Evolutionary conservation across 2,329 filamentous ascomycete species (phyloP).

Genomic region (Colletotrichum lentis): DNA sequence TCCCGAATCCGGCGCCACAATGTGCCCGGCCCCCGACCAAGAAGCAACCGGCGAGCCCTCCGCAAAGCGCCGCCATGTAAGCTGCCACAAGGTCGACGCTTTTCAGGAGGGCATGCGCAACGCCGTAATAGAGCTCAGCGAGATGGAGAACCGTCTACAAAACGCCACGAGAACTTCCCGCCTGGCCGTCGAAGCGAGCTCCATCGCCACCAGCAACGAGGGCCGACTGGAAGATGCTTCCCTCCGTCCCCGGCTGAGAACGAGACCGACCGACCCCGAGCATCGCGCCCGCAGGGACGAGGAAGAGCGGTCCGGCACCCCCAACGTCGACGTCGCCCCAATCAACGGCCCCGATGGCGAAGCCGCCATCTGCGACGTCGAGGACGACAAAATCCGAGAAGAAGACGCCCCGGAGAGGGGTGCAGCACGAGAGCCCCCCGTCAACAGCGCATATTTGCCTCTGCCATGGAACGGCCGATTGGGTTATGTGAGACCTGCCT

Average conservation of each 20-base stretch:
- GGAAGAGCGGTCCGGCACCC: conserved; percentile 27
- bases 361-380: conserved; percentile 39
- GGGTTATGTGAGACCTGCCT: conserved; percentile 73
- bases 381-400: conserved; percentile 24
- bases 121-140: conserved; percentile 55
- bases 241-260: background rate
- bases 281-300: conserved; percentile 19
- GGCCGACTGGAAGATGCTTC: background rate
- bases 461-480: conserved; percentile 89
- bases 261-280: conserved; percentile 15
- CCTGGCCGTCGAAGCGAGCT: conserved; percentile 55
- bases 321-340: conserved; percentile 39
- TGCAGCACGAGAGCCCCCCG: conserved; percentile 69
- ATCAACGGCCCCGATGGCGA: conserved; percentile 41
- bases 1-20: conserved; percentile 23
- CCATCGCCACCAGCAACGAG: conserved; percentile 38
- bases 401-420: conserved; percentile 48
- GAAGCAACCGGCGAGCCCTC: conserved; percentile 1
- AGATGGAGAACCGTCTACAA: conserved; percentile 60
- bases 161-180: conserved; percentile 57
- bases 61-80: conserved; percentile 27
- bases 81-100: conserved; percentile 18
- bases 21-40: conserved; percentile 6
- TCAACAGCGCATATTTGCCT: conserved; percentile 84
- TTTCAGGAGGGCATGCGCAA: conserved; percentile 47